Percentiles rank a stretch among this genome's conserved stretches.
Evolutionary conservation across 2,329 filamentous ascomycete genomes (phyloP).

Genomic region (Xylaria sp.): DNA sequence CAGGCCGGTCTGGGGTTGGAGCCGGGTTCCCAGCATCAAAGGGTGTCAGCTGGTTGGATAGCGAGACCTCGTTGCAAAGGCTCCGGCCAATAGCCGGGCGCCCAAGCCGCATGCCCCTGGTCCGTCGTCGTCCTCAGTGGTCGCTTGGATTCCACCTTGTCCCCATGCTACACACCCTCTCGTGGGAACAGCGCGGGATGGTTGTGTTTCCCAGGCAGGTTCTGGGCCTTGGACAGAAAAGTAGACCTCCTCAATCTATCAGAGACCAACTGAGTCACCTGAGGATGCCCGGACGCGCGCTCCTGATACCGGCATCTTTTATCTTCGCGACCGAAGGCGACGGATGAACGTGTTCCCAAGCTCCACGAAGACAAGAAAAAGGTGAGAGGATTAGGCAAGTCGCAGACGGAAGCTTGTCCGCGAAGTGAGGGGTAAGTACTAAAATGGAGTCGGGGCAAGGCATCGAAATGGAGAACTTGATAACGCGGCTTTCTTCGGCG

Average conservation of each 20-base stretch:
- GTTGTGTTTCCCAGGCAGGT: constrained; percentile 47
- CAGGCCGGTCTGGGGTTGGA: constrained; percentile 49
- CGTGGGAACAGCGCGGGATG: constrained; percentile 40
- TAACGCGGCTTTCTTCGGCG: constrained; percentile 37
- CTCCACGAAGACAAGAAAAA: constrained; percentile 29
- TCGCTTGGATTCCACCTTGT: constrained; percentile 38
- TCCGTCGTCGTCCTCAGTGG: constrained; percentile 34
- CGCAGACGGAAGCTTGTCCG: constrained; percentile 41
- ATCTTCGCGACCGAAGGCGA: constrained; percentile 34
- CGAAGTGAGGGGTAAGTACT: constrained; percentile 37
- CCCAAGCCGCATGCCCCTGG: constrained; percentile 31
- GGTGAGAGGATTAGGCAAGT: constrained; percentile 37
- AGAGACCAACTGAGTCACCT: constrained; percentile 50
- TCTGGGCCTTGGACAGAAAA: constrained; percentile 44
- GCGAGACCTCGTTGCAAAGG: constrained; percentile 43
- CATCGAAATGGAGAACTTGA: constrained; percentile 37
- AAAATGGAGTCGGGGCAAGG: constrained; percentile 22
- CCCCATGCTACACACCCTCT: constrained; percentile 49
- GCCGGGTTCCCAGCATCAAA: constrained; percentile 39
- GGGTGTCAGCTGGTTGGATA: constrained; percentile 53
- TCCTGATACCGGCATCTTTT: constrained; percentile 36
- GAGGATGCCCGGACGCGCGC: constrained; percentile 40
- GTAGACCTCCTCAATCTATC: constrained; percentile 39
- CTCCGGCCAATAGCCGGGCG: constrained; percentile 39
- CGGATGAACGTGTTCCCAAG: constrained; percentile 20